A percentile compares a stretch with the other conserved stretches of the same genome.
Evolutionary conservation across 177 flowering plant genomes (phyloP).

Genomic region (Vitis hybrid): DNA sequence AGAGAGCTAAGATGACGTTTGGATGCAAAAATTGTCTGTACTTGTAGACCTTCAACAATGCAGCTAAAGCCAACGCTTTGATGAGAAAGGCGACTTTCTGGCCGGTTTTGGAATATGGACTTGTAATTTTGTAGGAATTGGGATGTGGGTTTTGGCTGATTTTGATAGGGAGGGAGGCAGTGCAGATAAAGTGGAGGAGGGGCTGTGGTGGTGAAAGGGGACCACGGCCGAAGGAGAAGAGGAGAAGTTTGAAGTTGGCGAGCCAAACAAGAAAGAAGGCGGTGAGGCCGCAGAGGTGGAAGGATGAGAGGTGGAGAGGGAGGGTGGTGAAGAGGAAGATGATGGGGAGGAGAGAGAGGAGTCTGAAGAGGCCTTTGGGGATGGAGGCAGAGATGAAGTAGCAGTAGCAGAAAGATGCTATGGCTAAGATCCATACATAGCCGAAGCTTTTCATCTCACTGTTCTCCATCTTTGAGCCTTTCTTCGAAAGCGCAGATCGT

Average conservation of each 20-base stretch:
- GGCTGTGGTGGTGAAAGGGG: conserved; percentile 29
- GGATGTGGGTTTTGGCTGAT: conserved; percentile 19
- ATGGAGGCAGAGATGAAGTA: conserved; percentile 29
- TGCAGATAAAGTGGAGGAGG: conserved; percentile 20
- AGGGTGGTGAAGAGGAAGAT: conserved; percentile 44
- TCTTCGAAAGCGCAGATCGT: no score
- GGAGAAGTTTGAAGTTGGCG: conserved; percentile 55
- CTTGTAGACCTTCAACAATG: conserved; percentile 13
- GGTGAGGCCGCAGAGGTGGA: conserved; percentile 32
- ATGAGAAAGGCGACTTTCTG: neutral
- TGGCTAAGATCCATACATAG: conserved; percentile 27
- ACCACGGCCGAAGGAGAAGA: conserved; percentile 43
- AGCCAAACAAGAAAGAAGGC: conserved; percentile 57
- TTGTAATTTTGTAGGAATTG: conserved; percentile 3
- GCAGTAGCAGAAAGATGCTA: conserved; percentile 30
- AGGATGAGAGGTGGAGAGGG: conserved; percentile 36
- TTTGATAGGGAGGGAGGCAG: conserved; percentile 40
- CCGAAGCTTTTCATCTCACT: conserved; percentile 28
- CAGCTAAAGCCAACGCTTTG: conserved; percentile 15
- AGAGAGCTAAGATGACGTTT: conserved; percentile 14
- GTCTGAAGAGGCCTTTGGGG: conserved; percentile 34
- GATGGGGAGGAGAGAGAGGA: conserved; percentile 47
- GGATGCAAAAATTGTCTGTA: conserved; percentile 19
- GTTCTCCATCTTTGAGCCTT: conserved; percentile 7
- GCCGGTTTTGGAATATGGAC: neutral